Base-by-base conservation (phyloP, 306 rosid genomes). In the Pyrus bretschneideri region DNA sequence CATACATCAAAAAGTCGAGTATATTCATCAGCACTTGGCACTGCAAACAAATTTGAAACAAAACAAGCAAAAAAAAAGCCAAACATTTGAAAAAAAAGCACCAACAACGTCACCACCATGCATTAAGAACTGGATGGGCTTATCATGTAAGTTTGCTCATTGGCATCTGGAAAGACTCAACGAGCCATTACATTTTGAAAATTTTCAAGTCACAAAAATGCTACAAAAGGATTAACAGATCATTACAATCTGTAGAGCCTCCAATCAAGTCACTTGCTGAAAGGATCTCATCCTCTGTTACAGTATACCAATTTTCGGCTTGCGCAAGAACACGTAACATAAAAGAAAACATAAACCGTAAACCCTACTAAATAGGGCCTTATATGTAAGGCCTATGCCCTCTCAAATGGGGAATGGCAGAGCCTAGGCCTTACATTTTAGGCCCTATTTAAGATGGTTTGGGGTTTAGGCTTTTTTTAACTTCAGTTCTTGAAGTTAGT, bases 1-100 rank as follows among this genome's bases (percentile, higher is more conserved):
- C 98, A 96, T 71, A 96, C 91, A 84, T 96, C 97, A 87, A 81
- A 96, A 73, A 96, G 87, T 44, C 90, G 92, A 8, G 98, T 31
- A 72, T 85, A 92, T 88, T 89, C 96, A 75, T 92, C 96, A 54
- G 91, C 74, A 71, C 99, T 98, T 49, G 92, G 96, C 75, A 96
- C 90, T 0, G 86, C 93, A 83, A 96, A 92, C 81, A 90, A 86
- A 87, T 96, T 91, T 27, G 68, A 44, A 61, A 52, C 52, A 18
- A 72, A 25, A 25, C 27, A 25, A 25, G 27, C 1, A 25, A 25
- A 25, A 1, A 23, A 25, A 25, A 25, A 25, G 27, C 27, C 27
- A 25, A 25, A 25, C 27, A 87, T 96, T 91, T 27, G 68, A 44
- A 61, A 52, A 44, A 18, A 72, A 45, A 33, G 25, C 69, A 70